Evolutionary conservation across 2,329 filamentous ascomycete genomes (phyloP), one percentile per base, ranked within the genome.

Genomic region (Neopestalotiopsis rosae): DNA sequence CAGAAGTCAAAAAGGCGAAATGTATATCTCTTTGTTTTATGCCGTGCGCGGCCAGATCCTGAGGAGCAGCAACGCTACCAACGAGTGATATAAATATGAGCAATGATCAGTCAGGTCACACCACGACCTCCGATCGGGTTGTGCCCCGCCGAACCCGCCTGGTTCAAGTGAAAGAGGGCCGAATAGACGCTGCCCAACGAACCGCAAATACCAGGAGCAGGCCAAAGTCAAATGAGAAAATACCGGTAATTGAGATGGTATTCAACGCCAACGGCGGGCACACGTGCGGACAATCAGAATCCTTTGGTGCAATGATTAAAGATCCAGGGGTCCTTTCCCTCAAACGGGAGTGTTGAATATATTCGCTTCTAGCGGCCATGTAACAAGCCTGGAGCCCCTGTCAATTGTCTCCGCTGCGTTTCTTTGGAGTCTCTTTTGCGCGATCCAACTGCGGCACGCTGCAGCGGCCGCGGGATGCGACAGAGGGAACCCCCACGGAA

Each of bases 401-500:
- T 40, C 32, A 20, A 4, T 32, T 17, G 28, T 62, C 32, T 40
- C 34, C 17, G 30, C 42, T 52, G 45, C 45, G 45, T 52, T 52
- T 52, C 45, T 20, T n/a, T 17, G 45, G n/a, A 52, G 45, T 52
- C n/a, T 52, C 45, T 28, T 28, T 28, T 20, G 45, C 45, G 45
- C 45, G n/a, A 52, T 52, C 45, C 45, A 52, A 52, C 45, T n/a
- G 45, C 45, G 45, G 45, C 17, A 40, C 32, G 42, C 34, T 30
- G 59, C 28, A 61, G 59, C 30, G 17, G 32, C 14, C 61, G 61
- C 61, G 61, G 61, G 61, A 64, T 64, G 61, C 34, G 59, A 61
- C 61, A 38, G 45, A 52, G 45, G 45, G 45, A 20, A 64, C 61
- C 61, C 61, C 61, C 61, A 64, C 61, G 61, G 2, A 38, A 38